A percentile compares a stretch with the other conserved stretches of the same genome.
Evolutionary conservation across 257 asterid species (phyloP).

Genomic region (Jacaranda mimosifolia): DNA sequence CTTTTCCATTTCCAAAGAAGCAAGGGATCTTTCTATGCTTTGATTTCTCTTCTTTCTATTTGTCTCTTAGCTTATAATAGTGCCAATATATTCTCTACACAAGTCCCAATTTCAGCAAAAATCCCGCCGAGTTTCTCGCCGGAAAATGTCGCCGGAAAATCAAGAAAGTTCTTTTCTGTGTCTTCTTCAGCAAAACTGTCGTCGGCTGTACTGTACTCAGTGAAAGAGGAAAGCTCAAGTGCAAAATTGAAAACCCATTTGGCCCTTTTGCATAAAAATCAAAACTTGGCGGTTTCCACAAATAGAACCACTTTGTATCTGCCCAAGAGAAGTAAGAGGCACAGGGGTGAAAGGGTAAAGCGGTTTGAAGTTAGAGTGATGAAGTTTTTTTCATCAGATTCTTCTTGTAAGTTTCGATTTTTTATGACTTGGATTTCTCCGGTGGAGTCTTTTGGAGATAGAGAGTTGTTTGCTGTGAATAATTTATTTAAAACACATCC

Average conservation of each 20-base stretch:
- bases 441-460: conserved; percentile 60
- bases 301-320: conserved; percentile 30
- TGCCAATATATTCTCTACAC: conserved; percentile 62
- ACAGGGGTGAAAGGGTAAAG: conserved; percentile 34
- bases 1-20: conserved; percentile 46
- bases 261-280: conserved; percentile 53
- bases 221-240: conserved; percentile 43
- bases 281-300: conserved; percentile 45
- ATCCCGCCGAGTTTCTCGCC: conserved; percentile 51
- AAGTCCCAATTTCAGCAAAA: conserved; percentile 55
- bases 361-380: conserved; percentile 64
- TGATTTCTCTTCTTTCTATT: conserved; percentile 57
- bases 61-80: conserved; percentile 71
- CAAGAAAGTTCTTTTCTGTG: conserved; percentile 59
- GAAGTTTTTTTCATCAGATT: conserved; percentile 59
- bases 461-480: conserved; percentile 63
- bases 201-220: conserved; percentile 39
- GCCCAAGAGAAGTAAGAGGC: conserved; percentile 40
- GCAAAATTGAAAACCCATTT: conserved; percentile 55
- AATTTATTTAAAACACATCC: conserved; percentile 79
- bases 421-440: conserved; percentile 96
- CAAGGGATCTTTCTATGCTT: conserved; percentile 63
- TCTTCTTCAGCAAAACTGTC: conserved; percentile 44
- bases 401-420: conserved; percentile 60
- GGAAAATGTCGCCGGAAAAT: conserved; percentile 57